Evolutionary conservation across 139 green algal species (phyloP).

Genomic region (Nannochloris sp.): DNA sequence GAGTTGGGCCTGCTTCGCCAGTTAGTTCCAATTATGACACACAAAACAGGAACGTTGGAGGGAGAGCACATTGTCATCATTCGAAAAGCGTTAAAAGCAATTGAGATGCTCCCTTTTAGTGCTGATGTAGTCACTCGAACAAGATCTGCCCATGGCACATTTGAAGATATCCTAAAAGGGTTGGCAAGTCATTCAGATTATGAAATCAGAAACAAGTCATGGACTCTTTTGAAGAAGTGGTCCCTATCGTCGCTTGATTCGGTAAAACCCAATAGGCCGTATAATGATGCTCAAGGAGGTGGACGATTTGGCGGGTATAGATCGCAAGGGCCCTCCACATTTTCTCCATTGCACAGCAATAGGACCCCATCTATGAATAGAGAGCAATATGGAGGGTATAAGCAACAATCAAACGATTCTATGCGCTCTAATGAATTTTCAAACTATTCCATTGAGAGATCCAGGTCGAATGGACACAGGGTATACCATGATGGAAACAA

Average conservation of each 20-base stretch:
- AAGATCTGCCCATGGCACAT: slow-evolving; percentile 66
- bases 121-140: slow-evolving; percentile 53
- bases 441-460: too few relatives aligned
- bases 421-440: too few relatives aligned
- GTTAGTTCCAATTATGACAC: slow-evolving; percentile 48
- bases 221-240: slow-evolving; percentile 51
- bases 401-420: too few relatives aligned
- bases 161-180: slow-evolving; percentile 58
- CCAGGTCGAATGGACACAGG: too few relatives aligned
- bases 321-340: too few relatives aligned
- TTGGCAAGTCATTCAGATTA: slow-evolving; percentile 47
- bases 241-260: slow-evolving; percentile 28
- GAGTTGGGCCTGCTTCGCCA: slow-evolving; percentile 69
- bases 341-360: too few relatives aligned
- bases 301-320: too few relatives aligned
- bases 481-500: too few relatives aligned
- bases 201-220: slow-evolving; percentile 51
- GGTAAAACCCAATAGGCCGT: slow-evolving; percentile 18
- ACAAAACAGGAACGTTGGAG: slow-evolving; percentile 30
- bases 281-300: too few relatives aligned
- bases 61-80: slow-evolving; percentile 54
- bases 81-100: slow-evolving; percentile 42
- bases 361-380: too few relatives aligned
- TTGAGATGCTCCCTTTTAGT: slow-evolving; percentile 59
- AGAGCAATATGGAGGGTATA: too few relatives aligned